Percentiles rank a stretch among this genome's conserved stretches.
Conservation (phyloP, 176 grass and related monocot species). For the Themeda triandra region DNA sequence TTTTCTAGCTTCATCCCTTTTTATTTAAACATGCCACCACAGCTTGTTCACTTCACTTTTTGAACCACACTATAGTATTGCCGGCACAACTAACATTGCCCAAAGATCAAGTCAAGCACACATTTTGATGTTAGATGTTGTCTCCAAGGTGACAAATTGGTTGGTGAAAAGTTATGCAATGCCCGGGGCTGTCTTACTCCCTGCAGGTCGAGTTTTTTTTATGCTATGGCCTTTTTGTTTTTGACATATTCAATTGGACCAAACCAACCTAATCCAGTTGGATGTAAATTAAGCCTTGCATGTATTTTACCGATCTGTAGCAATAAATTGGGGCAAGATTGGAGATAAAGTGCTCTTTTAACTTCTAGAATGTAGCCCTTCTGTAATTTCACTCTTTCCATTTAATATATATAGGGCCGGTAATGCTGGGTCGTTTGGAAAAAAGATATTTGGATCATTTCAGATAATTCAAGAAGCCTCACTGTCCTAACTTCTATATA, state of each 20-base stretch:
- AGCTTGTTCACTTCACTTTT: not conserved
- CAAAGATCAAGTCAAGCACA: not conserved
- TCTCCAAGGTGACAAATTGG: not conserved
- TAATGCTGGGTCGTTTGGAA: not conserved
- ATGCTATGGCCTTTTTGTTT: not conserved
- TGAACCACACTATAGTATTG: not conserved
- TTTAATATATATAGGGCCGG: not conserved
- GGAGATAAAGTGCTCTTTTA: not conserved
- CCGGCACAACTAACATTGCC: not conserved
- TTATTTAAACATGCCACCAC: not conserved
- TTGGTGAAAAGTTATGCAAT: not conserved
- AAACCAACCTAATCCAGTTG: not conserved
- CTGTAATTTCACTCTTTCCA: not conserved
- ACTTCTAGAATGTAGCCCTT: not conserved
- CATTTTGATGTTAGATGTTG: not conserved
- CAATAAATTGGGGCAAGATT: not conserved
- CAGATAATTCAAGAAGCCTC: not conserved
- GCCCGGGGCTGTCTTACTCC: too few relatives aligned
- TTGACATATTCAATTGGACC: not conserved
- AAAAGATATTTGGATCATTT: not conserved
- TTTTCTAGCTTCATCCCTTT: not conserved
- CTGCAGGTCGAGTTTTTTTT: too few relatives aligned
- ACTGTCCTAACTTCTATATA: slow-evolving; percentile 7
- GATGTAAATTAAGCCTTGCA: not conserved
- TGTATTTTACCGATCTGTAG: not conserved